Conservation (phyloP, 148 eudicot genomes). For the Suaeda aralocaspica region DNA sequence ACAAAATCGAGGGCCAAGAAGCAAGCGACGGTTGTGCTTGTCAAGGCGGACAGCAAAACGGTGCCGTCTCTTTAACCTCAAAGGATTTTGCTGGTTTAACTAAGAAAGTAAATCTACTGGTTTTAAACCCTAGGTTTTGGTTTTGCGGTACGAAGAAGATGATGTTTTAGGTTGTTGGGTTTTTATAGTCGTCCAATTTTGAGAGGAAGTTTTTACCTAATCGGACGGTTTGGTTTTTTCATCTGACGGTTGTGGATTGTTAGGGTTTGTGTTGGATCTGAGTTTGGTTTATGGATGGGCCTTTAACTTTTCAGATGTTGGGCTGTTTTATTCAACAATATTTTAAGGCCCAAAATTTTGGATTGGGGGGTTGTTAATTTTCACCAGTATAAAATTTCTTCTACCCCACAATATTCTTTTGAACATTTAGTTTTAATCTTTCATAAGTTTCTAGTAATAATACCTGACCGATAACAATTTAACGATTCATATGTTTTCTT, state of each 20-base stretch:
- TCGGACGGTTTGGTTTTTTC: constrained; percentile 4
- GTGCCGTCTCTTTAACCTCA: constrained; percentile 40
- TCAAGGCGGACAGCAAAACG: constrained; percentile 41
- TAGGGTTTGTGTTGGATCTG: background rate
- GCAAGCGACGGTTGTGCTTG: constrained; percentile 6
- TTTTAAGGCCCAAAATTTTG: background rate
- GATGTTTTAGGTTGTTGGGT: background rate
- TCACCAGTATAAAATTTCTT: no score
- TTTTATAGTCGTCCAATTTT: constrained; percentile 1
- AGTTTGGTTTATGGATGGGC: background rate
- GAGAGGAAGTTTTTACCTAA: constrained; percentile 9
- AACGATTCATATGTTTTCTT: no score
- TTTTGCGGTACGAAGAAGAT: background rate
- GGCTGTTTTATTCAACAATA: no score
- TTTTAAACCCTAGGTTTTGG: constrained; percentile 8
- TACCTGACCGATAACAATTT: no score
- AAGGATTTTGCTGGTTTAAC: background rate
- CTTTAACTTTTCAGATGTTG: background rate
- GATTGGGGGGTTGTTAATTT: no score
- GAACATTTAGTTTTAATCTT: no score
- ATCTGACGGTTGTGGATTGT: constrained; percentile 1
- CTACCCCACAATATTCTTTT: no score
- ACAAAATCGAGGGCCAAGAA: constrained; percentile 47
- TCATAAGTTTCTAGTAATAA: no score
- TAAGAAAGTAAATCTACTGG: background rate